phyloP scores from a whole-genome alignment of 352 stramenopile genomes.

The Blastocystis sp. region DNA sequence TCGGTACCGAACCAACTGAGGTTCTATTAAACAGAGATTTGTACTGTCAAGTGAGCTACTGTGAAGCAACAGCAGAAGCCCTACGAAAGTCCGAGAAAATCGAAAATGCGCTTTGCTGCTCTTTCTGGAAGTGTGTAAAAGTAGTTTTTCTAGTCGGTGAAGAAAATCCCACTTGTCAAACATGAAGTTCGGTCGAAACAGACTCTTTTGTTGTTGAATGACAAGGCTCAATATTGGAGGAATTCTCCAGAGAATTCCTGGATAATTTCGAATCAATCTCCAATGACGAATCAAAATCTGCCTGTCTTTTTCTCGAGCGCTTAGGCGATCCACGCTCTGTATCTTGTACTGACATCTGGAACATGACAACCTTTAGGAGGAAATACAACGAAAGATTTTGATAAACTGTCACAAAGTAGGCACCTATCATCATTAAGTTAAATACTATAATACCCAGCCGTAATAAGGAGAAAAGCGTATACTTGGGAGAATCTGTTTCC shows the following conservation, averaged over 20 bases:
- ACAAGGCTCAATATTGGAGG: neutral
- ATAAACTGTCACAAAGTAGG: neutral
- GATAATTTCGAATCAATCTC: neutral
- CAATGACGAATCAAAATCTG: neutral
- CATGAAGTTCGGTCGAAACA: neutral
- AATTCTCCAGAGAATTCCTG: neutral
- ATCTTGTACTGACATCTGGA: neutral
- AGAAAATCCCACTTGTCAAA: neutral
- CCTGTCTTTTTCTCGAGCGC: neutral
- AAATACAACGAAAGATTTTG: neutral
- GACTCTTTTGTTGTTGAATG: neutral
- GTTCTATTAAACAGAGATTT: constrained; percentile 10
- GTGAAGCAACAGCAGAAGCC: neutral
- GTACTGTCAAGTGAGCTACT: constrained; percentile 29
- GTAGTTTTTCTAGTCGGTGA: neutral
- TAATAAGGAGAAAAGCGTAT: neutral
- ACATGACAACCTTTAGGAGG: neutral
- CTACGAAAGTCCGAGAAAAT: constrained; percentile 32
- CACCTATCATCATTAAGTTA: neutral
- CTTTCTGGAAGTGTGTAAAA: neutral
- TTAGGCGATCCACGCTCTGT: neutral
- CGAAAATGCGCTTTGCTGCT: neutral
- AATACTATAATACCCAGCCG: neutral
- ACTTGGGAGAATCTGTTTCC: neutral
- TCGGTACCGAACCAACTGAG: neutral